Evolutionary conservation across 2,329 filamentous ascomycete genomes (phyloP).

Genomic region (Colletotrichum melonis): DNA sequence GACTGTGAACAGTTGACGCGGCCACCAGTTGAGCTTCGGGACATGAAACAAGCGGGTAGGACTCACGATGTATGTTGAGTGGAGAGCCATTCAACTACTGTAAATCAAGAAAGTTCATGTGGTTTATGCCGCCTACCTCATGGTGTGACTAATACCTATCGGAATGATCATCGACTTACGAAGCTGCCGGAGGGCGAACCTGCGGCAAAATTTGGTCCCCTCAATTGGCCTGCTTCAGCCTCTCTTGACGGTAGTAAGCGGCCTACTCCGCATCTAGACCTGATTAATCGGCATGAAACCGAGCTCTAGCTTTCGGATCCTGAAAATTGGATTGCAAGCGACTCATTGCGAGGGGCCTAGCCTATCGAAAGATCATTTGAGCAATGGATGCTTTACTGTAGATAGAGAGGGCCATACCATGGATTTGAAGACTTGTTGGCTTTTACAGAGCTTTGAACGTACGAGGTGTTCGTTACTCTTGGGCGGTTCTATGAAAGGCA

Average conservation of each 20-base stretch:
- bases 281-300: not conserved
- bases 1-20: not conserved
- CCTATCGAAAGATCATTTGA: not conserved
- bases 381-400: not conserved
- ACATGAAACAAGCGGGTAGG: not conserved
- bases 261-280: not conserved
- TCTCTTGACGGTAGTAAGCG: not conserved
- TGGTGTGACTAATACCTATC: constrained; percentile 7
- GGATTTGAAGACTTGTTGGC: not conserved
- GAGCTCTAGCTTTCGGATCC: not conserved
- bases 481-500: not conserved
- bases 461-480: not conserved
- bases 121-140: not conserved
- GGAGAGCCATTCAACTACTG: not conserved
- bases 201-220: not conserved
- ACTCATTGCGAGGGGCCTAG: not conserved
- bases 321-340: not conserved
- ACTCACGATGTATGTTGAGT: not conserved
- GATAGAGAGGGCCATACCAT: not conserved
- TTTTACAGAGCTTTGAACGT: not conserved
- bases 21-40: not conserved
- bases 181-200: not conserved
- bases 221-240: not conserved
- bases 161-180: not conserved
- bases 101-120: not conserved